Percentiles rank a stretch among this genome's conserved stretches.
Conservation (phyloP, 352 stramenopile genomes). For the Peronospora belbahrii region DNA sequence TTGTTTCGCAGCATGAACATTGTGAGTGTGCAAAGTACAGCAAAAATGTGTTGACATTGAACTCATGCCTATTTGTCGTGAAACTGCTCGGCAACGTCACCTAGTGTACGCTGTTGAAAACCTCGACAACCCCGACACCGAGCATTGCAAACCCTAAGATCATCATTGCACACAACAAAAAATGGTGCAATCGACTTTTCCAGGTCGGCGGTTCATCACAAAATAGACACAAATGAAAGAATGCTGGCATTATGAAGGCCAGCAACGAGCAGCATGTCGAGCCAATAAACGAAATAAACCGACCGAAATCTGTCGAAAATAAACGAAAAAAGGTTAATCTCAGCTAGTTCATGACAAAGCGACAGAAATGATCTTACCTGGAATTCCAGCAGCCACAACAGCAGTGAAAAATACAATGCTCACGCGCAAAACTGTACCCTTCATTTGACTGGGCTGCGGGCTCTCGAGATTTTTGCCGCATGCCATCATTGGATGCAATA, state of each 20-base stretch:
- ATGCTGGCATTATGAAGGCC: constrained; percentile 83
- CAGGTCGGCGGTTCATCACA: constrained; percentile 23
- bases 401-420: constrained; percentile 70
- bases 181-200: constrained; percentile 13
- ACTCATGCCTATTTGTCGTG: neutral
- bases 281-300: constrained; percentile 88
- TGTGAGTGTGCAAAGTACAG: neutral
- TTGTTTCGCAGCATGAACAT: too few relatives aligned
- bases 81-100: neutral
- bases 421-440: constrained; percentile 37
- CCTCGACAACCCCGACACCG: constrained; percentile 26
- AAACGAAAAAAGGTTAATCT: constrained; percentile 2
- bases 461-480: constrained; percentile 20
- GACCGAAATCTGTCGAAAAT: constrained; percentile 73
- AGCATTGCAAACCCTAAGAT: constrained; percentile 32
- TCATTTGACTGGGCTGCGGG: constrained; percentile 15
- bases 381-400: constrained; percentile 68
- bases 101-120: constrained; percentile 26
- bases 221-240: constrained; percentile 80
- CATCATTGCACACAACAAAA: constrained; percentile 35
- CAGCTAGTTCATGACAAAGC: neutral
- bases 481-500: constrained; percentile 36
- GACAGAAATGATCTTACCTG: constrained; percentile 24
- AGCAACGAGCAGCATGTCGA: constrained; percentile 86
- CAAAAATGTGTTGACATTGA: neutral